phyloP scores from a whole-genome alignment of 129 eudicot species.

The Dittrichia graveolens region DNA sequence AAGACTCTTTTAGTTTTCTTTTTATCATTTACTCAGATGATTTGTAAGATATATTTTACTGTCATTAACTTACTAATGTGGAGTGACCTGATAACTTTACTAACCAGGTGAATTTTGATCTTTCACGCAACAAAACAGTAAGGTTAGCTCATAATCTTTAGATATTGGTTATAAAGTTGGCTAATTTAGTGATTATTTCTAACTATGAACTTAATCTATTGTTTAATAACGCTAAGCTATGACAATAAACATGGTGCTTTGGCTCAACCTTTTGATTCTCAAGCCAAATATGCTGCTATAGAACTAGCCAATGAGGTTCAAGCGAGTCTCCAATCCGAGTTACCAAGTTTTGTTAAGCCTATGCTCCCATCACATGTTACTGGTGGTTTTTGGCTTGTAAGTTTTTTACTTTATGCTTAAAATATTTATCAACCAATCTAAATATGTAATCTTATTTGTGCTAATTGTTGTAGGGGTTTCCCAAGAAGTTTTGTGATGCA shows the following conservation, averaged over 20 bases:
- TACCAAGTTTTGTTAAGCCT: slow-evolving; percentile 62
- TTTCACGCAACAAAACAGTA: slow-evolving; percentile 21
- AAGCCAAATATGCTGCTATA: slow-evolving; percentile 41
- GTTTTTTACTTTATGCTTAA: not conserved
- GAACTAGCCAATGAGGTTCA: slow-evolving; percentile 54
- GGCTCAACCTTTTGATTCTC: slow-evolving; percentile 16
- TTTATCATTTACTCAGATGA: not conserved
- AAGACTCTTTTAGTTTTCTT: not conserved
- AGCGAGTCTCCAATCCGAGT: slow-evolving; percentile 44
- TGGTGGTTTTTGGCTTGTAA: slow-evolving; percentile 82
- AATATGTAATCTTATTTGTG: slow-evolving; percentile 6
- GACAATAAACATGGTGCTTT: slow-evolving; percentile 25
- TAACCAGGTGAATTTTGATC: slow-evolving; percentile 41
- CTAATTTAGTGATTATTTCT: not conserved
- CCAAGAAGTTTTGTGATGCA: slow-evolving; percentile 45
- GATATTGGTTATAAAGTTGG: not conserved
- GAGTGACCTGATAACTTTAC: not conserved
- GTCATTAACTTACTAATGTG: not conserved
- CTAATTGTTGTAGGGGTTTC: slow-evolving; percentile 43
- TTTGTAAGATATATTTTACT: not conserved
- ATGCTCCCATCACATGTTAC: slow-evolving; percentile 79
- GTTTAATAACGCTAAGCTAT: slow-evolving; percentile 30
- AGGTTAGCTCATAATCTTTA: slow-evolving; percentile 36
- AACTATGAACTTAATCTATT: slow-evolving; percentile 5
- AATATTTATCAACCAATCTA: not conserved